These are phyloP conservation scores for Asterella californica DNA, from an alignment of 225 moss, liverwort and hornwort genomes.

Conservation along the genomic window DNA sequence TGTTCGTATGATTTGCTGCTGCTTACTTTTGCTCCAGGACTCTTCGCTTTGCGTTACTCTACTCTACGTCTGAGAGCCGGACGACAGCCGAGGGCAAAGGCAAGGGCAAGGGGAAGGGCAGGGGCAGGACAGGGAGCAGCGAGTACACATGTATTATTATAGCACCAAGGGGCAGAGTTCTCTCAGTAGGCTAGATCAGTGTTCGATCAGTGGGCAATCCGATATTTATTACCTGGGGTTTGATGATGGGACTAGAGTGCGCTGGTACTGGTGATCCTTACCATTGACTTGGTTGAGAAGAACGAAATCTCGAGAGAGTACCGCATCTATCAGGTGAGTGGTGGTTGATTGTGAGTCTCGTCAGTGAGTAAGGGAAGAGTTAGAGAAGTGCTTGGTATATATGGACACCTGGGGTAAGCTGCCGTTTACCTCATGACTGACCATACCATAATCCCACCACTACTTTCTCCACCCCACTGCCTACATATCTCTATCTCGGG, in stretches of 20 bases:
- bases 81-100: not conserved
- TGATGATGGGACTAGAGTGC: not conserved
- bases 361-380: no score
- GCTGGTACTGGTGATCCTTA: not conserved
- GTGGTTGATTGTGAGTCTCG: no score
- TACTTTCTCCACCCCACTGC: no score
- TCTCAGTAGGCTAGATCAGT: not conserved
- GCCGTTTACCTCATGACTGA: no score
- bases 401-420: no score
- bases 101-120: no score
- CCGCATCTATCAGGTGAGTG: no score
- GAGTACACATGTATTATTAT: not conserved
- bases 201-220: not conserved
- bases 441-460: no score
- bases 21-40: slow-evolving; percentile 1
- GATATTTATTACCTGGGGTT: not conserved
- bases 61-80: not conserved
- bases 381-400: no score
- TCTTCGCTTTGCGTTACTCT: not conserved
- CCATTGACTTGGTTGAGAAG: not conserved
- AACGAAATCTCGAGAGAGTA: not conserved
- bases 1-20: no score
- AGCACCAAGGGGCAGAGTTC: not conserved
- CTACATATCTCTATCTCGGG: no score
- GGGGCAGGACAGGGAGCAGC: not conserved